phyloP scores from a whole-genome alignment of 352 stramenopile genomes.

The Phytophthora crassamura region DNA sequence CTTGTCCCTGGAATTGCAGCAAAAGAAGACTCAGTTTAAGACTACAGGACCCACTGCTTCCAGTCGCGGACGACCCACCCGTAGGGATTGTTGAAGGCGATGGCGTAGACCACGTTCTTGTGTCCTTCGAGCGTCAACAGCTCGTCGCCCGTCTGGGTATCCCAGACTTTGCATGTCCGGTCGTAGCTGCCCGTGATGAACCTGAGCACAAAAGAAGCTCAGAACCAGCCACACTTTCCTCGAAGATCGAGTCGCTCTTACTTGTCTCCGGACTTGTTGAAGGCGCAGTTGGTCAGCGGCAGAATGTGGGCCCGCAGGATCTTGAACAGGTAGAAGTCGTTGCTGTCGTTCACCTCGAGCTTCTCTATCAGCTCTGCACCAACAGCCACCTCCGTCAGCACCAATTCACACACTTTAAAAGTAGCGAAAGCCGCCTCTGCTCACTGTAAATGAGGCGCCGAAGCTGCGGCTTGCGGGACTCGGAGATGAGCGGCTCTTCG shows the following conservation, averaged over 20 bases:
- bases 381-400: not conserved
- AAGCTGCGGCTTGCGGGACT: slow-evolving; percentile 94
- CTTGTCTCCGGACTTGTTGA: slow-evolving; percentile 97
- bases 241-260: slow-evolving; percentile 27
- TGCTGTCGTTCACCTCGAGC: slow-evolving; percentile 93
- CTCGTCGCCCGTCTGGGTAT: slow-evolving; percentile 95
- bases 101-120: slow-evolving; percentile 97
- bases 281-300: slow-evolving; percentile 96
- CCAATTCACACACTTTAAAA: not conserved
- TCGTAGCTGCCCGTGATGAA: slow-evolving; percentile 98
- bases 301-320: slow-evolving; percentile 96
- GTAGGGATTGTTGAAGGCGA: slow-evolving; percentile 98
- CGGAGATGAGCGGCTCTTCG: slow-evolving; percentile 93
- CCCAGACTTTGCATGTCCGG: slow-evolving; percentile 96
- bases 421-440: slow-evolving; percentile 6
- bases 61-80: no score
- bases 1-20: slow-evolving; percentile 72
- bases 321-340: slow-evolving; percentile 97
- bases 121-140: slow-evolving; percentile 94
- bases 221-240: not conserved
- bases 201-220: slow-evolving; percentile 31
- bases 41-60: not conserved
- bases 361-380: slow-evolving; percentile 94
- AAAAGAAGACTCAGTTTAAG: slow-evolving; percentile 1
- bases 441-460: slow-evolving; percentile 93